Base-by-base conservation (phyloP, 2,329 filamentous ascomycete genomes). In the Aspergillus piperis region DNA sequence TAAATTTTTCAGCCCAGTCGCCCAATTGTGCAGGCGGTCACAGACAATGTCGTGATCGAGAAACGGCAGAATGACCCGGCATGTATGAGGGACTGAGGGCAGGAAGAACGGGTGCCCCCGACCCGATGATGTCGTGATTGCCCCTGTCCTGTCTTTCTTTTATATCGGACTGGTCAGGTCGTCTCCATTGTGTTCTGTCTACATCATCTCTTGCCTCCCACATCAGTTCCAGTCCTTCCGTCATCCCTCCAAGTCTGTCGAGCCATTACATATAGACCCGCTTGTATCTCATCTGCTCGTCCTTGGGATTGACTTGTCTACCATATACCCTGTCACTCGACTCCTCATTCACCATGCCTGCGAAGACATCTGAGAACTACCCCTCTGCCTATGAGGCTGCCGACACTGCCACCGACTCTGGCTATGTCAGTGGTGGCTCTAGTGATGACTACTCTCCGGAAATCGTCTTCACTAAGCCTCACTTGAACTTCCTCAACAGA, bases 401-500 rank as follows among this genome's bases (percentile, higher is more conserved):
- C 51, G 73, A 84, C 64, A 72, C 72, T 54, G 92, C 96, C 78
- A 97, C 94, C 38, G 94, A 94, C 64, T 97, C 97, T 81, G 91
- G 87, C 71, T 90, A 80, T 78, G 89, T 84, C 25, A 90, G 78
- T 77, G 89, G 85, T 44, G 82, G 83, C 54, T 88, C 86, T 36
- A 89, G 85, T 68, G 81, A 84, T 47, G 80, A 82, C 55, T 81
- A 81, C 66, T 83, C 94, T 19, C 90, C 93, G 13, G 86, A 91
- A 62, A 84, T 98, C 70, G 87, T 89, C 77, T 92, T 99, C 81
- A 94, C 91, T 66, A 90, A 90, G 75, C 86, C 89, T 64, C 94
- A 99, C 77, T 83, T 98, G 68, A 89, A 91, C 71, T 94, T 94
- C 78, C 84, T 99, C 75, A 99, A 99, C 83, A 80, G 87, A 65